phyloP scores from a whole-genome alignment of 495 filamentous ascomycete species.

The Pseudomonodictys pantanalensis region DNA sequence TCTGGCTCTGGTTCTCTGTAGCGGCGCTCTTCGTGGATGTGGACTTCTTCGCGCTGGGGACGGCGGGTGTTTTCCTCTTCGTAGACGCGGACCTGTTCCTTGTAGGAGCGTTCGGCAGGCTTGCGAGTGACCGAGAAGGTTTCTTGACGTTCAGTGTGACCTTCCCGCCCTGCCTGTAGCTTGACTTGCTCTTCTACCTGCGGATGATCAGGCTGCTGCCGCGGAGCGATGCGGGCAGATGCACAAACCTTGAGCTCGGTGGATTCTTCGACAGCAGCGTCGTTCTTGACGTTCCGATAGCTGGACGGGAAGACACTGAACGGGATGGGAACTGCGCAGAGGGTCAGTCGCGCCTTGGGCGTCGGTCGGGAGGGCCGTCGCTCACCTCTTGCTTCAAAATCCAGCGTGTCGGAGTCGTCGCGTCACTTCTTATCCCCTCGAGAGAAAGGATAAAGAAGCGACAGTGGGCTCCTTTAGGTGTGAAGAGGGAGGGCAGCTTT shows the following conservation, averaged over 20 bases:
- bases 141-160: conserved; percentile 65
- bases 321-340: conserved; percentile 82
- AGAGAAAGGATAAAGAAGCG: conserved; percentile 94
- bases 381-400: conserved; percentile 86
- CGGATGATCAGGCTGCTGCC: background rate
- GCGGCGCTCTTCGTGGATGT: conserved; percentile 38
- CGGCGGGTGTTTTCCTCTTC: conserved; percentile 39
- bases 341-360: background rate
- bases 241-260: conserved; percentile 58
- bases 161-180: conserved; percentile 92
- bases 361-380: background rate
- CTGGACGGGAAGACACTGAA: conserved; percentile 99
- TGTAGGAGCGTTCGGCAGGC: conserved; percentile 62
- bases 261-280: conserved; percentile 73
- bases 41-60: conserved; percentile 38
- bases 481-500: conserved; percentile 6
- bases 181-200: conserved; percentile 81
- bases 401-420: conserved; percentile 91
- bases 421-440: conserved; percentile 84
- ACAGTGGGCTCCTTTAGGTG: conserved; percentile 62
- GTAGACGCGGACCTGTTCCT: conserved; percentile 57
- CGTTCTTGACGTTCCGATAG: conserved; percentile 66
- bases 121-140: conserved; percentile 58
- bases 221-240: background rate
- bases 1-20: conserved; percentile 22